phyloP scores from a whole-genome alignment of 2,329 filamentous ascomycete species.

The Colletotrichum camelliae region DNA sequence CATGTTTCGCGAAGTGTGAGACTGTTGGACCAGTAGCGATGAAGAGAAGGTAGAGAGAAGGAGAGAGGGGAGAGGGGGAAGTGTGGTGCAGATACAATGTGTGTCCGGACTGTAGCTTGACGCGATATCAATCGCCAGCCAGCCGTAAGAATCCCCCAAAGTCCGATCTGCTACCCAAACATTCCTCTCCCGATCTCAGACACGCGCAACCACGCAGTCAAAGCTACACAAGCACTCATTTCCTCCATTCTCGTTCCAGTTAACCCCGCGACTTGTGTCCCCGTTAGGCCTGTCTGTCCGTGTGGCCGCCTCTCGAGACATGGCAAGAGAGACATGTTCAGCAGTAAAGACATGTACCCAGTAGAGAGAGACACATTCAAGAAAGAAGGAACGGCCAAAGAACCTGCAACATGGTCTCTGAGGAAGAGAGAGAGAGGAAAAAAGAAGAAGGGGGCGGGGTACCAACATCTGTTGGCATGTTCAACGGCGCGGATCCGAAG shows the following conservation, averaged over 20 bases:
- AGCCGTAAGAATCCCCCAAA: neutral
- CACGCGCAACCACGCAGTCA: neutral
- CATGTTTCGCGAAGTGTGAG: neutral
- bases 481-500: constrained; percentile 10
- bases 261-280: neutral
- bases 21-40: neutral
- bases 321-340: neutral
- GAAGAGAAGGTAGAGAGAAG: neutral
- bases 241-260: neutral
- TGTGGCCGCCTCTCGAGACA: neutral
- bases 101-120: neutral
- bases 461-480: neutral
- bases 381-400: neutral
- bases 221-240: neutral
- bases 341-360: neutral
- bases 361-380: neutral
- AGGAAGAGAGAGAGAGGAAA: neutral
- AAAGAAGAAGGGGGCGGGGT: neutral
- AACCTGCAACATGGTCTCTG: neutral
- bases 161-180: neutral
- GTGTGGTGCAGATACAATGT: neutral
- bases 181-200: constrained; percentile 7
- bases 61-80: neutral
- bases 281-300: neutral
- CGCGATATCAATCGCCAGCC: neutral